Base-by-base conservation (phyloP, 2,329 filamentous ascomycete genomes). In the Leptodontidium sp. region DNA sequence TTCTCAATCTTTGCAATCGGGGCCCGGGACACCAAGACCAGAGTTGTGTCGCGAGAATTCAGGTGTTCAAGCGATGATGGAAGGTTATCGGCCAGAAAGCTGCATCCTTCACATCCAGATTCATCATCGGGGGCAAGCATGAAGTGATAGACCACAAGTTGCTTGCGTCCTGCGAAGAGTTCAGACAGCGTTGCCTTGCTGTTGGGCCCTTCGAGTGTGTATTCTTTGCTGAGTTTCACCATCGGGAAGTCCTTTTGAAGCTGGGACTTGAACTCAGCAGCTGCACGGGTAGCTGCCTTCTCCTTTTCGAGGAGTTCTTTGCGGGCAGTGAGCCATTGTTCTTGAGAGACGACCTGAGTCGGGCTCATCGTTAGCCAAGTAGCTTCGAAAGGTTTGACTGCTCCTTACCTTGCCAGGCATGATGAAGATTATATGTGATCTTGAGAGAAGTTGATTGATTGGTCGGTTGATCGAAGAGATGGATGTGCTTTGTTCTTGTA, bases 141-240 rank as follows among this genome's bases (percentile, higher is more conserved):
- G 77, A 83, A 84, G 74, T 84, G 82, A 71, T 83, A 83, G 45
- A 84, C 68, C 55, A 82, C 77, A 67, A 83, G 77, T 65, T 81
- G 78, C 35, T 78, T 75, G 35, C 77, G 76, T 62, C 73, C 75
- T 5, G 73, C 73, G 62, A 81, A 82, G 55, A 82, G 75, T 2
- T 79, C 77, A 1, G 50, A 8, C 24, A 82, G 72, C 1, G 71
- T 74, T 32, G 74, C 55, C 14, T 74, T 74, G 47, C 75, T 73
- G 3, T 73, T 65, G 15, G 78, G 75, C 0, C 77, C 77, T 17
- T 77, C 75, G 40, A 84, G 82, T 17, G 70, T 76, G 72, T 80
- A 80, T 2, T 72, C 24, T 59, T 81, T 80, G 38, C 76, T 74
- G 24, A 83, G 69, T 40, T 79, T 79, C 61, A 82, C 80, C 75